These are phyloP conservation scores for Ocimum tenuiflorum DNA, from an alignment of 257 asterid genomes.

Conservation along the genomic window DNA sequence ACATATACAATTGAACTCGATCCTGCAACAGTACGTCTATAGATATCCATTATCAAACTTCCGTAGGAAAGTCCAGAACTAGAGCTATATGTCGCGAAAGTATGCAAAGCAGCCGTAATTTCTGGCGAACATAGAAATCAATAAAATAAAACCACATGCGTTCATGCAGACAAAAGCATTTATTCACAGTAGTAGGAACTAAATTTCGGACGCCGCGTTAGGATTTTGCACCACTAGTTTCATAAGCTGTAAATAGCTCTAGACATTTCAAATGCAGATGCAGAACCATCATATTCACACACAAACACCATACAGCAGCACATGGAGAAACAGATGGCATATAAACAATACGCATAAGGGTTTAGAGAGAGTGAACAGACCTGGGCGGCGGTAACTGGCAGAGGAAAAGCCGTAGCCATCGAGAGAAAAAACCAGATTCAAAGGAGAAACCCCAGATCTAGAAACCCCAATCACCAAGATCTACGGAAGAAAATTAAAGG, in stretches of 20 bases:
- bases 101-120: not conserved
- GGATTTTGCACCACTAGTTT: slow-evolving; percentile 14
- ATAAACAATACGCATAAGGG: not conserved
- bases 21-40: slow-evolving; percentile 3
- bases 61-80: not conserved
- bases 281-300: slow-evolving; percentile 16
- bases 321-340: not conserved
- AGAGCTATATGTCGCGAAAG: not conserved
- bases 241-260: slow-evolving; percentile 1
- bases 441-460: slow-evolving; percentile 60
- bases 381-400: slow-evolving; percentile 89
- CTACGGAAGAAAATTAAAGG: slow-evolving; percentile 18
- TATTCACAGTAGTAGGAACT: not conserved
- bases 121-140: not conserved
- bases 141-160: not conserved
- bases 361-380: slow-evolving; percentile 28
- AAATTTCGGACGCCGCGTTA: not conserved
- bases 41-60: not conserved
- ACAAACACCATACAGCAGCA: not conserved
- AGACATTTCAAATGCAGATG: slow-evolving; percentile 9
- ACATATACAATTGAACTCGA: not conserved
- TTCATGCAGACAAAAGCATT: not conserved
- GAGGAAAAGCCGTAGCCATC: slow-evolving; percentile 69
- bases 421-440: slow-evolving; percentile 23
- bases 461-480: slow-evolving; percentile 39